phyloP scores from a whole-genome alignment of 2,329 filamentous ascomycete genomes.

The Sporothrix schenckii region DNA sequence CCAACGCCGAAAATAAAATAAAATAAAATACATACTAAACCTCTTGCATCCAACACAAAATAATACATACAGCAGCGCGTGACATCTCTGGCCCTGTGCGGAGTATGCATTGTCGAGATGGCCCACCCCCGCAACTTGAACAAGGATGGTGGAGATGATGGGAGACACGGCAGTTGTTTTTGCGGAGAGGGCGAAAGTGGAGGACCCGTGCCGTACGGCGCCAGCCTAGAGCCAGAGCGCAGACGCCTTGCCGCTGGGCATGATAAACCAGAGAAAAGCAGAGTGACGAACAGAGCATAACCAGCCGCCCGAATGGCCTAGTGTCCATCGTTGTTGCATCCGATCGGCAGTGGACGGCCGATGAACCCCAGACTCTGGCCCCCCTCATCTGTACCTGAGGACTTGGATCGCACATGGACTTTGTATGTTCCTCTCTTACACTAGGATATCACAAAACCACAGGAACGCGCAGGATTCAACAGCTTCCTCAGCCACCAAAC shows the following conservation, averaged over 20 bases:
- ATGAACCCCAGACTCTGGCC: neutral
- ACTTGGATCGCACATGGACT: no score
- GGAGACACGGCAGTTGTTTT: conserved; percentile 16
- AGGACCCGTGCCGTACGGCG: conserved; percentile 6
- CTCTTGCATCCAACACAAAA: neutral
- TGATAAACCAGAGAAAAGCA: no score
- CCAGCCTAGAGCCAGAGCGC: conserved; percentile 12
- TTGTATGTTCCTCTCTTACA: neutral
- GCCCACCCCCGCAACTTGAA: neutral
- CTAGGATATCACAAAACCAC: neutral
- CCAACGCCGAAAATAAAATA: neutral
- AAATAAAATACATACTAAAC: neutral
- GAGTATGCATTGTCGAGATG: neutral
- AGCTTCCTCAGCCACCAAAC: no score
- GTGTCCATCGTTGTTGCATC: conserved; percentile 8
- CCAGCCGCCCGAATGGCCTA: neutral
- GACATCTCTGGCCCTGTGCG: neutral
- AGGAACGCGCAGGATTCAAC: neutral
- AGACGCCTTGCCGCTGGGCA: neutral
- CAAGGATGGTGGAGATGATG: neutral
- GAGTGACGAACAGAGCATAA: neutral
- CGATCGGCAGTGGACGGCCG: conserved; percentile 9
- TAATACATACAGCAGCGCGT: neutral
- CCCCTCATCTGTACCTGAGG: neutral
- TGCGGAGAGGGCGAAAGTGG: conserved; percentile 6